Conservation (phyloP, 169 alveolate species). For the Perkinsus chesapeaki region DNA sequence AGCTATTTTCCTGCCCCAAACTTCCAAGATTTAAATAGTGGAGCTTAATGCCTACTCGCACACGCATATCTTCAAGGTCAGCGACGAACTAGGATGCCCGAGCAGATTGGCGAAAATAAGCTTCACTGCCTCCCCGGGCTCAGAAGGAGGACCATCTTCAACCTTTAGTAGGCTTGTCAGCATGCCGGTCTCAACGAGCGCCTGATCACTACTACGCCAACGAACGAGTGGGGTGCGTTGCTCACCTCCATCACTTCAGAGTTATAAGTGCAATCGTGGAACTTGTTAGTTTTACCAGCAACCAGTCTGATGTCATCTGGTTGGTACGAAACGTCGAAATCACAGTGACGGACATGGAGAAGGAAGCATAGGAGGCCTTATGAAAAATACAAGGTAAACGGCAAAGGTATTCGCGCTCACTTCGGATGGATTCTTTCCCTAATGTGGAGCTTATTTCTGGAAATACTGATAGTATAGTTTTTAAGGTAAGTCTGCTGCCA, state of each 20-base stretch:
- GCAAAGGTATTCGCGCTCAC: no score
- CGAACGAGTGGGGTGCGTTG: background rate
- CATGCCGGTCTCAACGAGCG: background rate
- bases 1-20: background rate
- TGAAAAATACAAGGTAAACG: no score
- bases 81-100: background rate
- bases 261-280: no score
- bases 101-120: background rate
- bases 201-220: background rate
- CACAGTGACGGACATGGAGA: no score
- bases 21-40: no score
- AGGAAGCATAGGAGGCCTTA: no score
- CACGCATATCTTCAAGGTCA: background rate
- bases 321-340: no score
- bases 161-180: background rate
- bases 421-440: no score
- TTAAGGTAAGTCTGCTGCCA: conserved; percentile 35
- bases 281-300: no score
- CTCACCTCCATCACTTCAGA: no score
- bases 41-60: background rate
- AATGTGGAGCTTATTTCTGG: no score
- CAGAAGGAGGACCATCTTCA: background rate
- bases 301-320: no score
- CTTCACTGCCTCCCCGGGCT: background rate
- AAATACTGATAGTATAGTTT: background rate